phyloP scores from a whole-genome alignment of 305 asterid species.

The Fraxinus xanthoxyloides region DNA sequence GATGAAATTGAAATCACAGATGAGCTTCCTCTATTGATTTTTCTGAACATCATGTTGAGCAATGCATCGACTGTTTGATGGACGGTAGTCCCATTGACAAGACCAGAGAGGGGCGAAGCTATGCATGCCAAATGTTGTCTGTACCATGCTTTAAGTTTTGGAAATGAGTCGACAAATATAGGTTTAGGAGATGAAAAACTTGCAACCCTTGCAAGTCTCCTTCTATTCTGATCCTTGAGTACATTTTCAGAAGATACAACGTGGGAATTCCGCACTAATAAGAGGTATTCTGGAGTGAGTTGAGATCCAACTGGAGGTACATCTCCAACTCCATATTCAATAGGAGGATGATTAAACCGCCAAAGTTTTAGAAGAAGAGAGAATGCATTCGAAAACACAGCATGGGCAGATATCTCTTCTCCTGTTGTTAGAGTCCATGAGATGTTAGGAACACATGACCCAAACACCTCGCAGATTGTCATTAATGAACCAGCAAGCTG shows the following conservation, averaged over 20 bases:
- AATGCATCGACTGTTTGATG: constrained; percentile 77
- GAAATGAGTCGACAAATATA: constrained; percentile 94
- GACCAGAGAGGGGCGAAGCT: constrained; percentile 94
- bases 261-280: constrained; percentile 73
- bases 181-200: constrained; percentile 67
- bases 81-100: constrained; percentile 77
- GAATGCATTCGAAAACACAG: constrained; percentile 90
- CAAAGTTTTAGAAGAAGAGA: constrained; percentile 89
- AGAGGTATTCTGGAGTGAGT: constrained; percentile 90
- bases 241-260: constrained; percentile 53
- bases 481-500: constrained; percentile 89
- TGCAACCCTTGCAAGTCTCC: constrained; percentile 77
- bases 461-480: constrained; percentile 91
- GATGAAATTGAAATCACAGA: constrained; percentile 54
- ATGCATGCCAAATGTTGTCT: constrained; percentile 93
- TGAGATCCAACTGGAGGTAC: constrained; percentile 94
- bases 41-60: constrained; percentile 85
- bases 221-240: constrained; percentile 71
- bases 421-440: constrained; percentile 72
- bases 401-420: constrained; percentile 84
- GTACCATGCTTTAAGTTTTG: constrained; percentile 92
- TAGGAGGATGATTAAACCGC: constrained; percentile 94
- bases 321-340: constrained; percentile 87
- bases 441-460: constrained; percentile 71
- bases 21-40: constrained; percentile 59